phyloP scores from a whole-genome alignment of 805 yeast species.

The Schwanniomyces vanrijiae region DNA sequence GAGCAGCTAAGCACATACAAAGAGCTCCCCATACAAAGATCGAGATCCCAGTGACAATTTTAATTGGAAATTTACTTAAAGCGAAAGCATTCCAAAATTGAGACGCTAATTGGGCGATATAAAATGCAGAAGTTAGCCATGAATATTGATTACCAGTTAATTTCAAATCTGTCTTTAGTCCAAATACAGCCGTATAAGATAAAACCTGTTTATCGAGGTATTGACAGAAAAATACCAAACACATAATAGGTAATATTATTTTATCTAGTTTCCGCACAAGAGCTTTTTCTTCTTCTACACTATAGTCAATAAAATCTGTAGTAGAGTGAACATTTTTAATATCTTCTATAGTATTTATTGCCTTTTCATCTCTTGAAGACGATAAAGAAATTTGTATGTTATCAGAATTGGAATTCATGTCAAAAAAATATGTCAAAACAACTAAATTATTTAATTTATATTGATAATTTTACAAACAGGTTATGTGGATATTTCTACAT shows the following conservation, averaged over 20 bases:
- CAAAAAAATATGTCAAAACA: neutral
- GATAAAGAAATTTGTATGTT: neutral
- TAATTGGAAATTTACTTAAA: slow-evolving; percentile 52
- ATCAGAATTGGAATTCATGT: neutral
- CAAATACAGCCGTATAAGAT: slow-evolving; percentile 3
- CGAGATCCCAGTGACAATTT: slow-evolving; percentile 2
- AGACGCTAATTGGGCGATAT: slow-evolving; percentile 60
- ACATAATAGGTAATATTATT: slow-evolving; percentile 5
- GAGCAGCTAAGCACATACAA: slow-evolving; percentile 5
- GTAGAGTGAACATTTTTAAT: neutral
- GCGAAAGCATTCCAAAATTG: slow-evolving; percentile 47
- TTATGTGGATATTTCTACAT: neutral
- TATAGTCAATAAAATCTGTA: slow-evolving; percentile 8
- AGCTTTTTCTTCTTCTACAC: slow-evolving; percentile 7
- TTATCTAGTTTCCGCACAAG: slow-evolving; percentile 8
- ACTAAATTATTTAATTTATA: too few species aligned
- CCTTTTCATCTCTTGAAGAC: neutral
- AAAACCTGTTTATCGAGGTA: slow-evolving; percentile 5
- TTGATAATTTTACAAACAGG: too few species aligned
- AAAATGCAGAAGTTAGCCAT: slow-evolving; percentile 41
- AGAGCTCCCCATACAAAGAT: slow-evolving; percentile 3
- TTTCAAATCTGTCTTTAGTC: slow-evolving; percentile 3
- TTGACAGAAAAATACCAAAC: slow-evolving; percentile 7
- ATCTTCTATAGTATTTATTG: neutral
- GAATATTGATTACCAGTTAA: slow-evolving; percentile 29